Evolutionary conservation across 2,329 filamentous ascomycete genomes (phyloP).

Genomic region (Aspergillus pseudotamarii): DNA sequence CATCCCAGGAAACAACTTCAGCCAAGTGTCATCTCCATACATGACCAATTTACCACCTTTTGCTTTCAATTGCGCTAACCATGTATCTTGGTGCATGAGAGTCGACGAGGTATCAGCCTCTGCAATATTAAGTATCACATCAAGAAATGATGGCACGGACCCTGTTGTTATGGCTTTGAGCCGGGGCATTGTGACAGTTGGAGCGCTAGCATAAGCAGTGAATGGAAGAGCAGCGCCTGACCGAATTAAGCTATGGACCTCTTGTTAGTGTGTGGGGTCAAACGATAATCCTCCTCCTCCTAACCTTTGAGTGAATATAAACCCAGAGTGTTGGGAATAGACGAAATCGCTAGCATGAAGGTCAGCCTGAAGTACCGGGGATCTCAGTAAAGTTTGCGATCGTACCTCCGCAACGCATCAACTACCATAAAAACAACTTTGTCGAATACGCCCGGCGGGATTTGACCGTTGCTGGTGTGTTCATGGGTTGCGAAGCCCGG

Average conservation of each 20-base stretch:
- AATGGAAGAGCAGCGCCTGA: slow-evolving; percentile 85
- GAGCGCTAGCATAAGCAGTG: slow-evolving; percentile 92
- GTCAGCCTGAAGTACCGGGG: slow-evolving; percentile 20
- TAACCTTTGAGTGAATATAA: slow-evolving; percentile 84
- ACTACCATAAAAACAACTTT: slow-evolving; percentile 97
- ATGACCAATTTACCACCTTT: slow-evolving; percentile 80
- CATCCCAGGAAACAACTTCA: slow-evolving; percentile 89
- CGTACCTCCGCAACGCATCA: slow-evolving; percentile 84
- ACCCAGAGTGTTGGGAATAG: slow-evolving; percentile 77
- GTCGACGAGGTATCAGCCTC: slow-evolving; percentile 91
- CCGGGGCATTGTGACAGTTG: slow-evolving; percentile 96
- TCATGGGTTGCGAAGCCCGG: slow-evolving; percentile 73
- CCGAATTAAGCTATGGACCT: slow-evolving; percentile 70
- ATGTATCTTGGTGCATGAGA: slow-evolving; percentile 86
- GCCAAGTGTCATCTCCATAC: slow-evolving; percentile 98
- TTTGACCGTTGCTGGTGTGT: slow-evolving; percentile 55
- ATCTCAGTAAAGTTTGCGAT: background rate
- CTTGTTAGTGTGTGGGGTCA: slow-evolving; percentile 6
- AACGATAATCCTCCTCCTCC: slow-evolving; percentile 3
- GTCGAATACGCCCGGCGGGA: slow-evolving; percentile 75
- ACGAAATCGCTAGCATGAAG: slow-evolving; percentile 77
- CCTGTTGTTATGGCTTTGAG: slow-evolving; percentile 97
- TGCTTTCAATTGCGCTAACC: slow-evolving; percentile 88
- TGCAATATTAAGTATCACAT: slow-evolving; percentile 94
- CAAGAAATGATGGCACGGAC: slow-evolving; percentile 96